Evolutionary conservation across 208 protist genomes (phyloP).

Genomic region (Leishmania tropica): DNA sequence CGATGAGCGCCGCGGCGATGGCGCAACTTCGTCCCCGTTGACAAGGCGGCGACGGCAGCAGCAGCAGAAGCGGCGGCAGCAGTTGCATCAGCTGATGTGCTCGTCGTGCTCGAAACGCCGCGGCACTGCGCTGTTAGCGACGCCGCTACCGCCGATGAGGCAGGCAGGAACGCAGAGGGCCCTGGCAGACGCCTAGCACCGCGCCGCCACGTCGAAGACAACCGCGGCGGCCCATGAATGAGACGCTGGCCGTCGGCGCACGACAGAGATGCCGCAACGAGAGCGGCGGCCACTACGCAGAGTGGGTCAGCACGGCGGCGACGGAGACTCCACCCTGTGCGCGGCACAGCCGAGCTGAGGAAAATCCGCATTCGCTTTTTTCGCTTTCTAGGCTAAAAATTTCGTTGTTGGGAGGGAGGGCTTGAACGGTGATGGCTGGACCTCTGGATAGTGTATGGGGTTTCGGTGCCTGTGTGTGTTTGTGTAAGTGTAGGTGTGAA

Average conservation of each 20-base stretch:
- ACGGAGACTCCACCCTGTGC: background rate
- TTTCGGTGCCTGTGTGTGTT: background rate
- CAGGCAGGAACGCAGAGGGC: background rate
- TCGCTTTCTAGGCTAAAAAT: too few species aligned
- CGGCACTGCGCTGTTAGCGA: constrained; percentile 9
- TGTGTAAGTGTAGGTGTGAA: background rate
- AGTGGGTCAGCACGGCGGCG: background rate
- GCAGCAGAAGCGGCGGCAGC: background rate
- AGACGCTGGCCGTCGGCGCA: background rate
- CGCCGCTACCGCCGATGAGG: background rate
- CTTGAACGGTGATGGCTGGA: background rate
- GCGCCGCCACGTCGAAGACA: background rate
- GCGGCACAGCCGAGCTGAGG: background rate
- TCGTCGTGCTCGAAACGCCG: constrained; percentile 8
- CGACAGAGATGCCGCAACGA: background rate
- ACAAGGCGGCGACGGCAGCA: background rate
- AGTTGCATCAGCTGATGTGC: constrained; percentile 5
- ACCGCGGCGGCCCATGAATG: background rate
- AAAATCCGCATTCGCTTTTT: background rate
- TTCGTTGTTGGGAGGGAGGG: background rate
- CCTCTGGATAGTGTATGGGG: background rate
- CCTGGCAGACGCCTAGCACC: background rate
- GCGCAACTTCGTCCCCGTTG: constrained; percentile 10
- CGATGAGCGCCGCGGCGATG: constrained; percentile 28
- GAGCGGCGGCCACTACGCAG: background rate